Conservation (phyloP, 2,329 filamentous ascomycete genomes). For the Beauveria bassiana region DNA sequence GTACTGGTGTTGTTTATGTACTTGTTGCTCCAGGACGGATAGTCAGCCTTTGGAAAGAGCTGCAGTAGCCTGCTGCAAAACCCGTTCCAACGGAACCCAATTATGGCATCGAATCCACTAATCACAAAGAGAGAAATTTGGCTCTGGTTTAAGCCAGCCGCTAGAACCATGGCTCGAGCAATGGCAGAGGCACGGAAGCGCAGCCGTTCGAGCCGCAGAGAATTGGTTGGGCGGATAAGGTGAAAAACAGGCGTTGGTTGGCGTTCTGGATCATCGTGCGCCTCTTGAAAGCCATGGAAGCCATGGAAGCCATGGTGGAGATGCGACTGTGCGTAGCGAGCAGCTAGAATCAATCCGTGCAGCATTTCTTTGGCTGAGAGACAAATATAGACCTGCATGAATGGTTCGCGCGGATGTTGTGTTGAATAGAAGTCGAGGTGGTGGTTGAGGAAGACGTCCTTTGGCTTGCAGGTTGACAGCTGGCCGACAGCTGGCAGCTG, state of each 20-base stretch:
- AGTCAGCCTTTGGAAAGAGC: not conserved
- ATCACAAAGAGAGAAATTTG: not conserved
- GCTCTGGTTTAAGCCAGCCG: not conserved
- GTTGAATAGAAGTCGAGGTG: not conserved
- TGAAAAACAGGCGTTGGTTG: not conserved
- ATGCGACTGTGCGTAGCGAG: not conserved
- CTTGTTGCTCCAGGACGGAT: not conserved
- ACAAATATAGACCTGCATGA: not conserved
- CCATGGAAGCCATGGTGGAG: not conserved
- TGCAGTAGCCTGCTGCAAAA: not conserved
- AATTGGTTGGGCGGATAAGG: not conserved
- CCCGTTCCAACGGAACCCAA: not conserved
- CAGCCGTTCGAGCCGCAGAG: not conserved
- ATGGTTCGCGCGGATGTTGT: not conserved
- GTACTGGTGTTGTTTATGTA: not conserved
- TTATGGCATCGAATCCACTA: not conserved
- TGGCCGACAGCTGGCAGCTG: slow-evolving; percentile 3
- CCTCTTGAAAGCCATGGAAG: too few species aligned
- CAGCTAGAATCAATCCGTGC: not conserved
- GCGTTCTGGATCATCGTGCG: not conserved
- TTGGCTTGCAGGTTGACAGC: not conserved
- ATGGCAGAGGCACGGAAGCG: not conserved
- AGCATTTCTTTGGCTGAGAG: not conserved
- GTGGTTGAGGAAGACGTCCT: not conserved
- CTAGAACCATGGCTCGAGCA: not conserved